Percentiles rank a stretch among this genome's conserved stretches.
These are phyloP conservation scores for Russula foetens DNA, from an alignment of 768 basidiomycete species.

Conservation along the genomic window DNA sequence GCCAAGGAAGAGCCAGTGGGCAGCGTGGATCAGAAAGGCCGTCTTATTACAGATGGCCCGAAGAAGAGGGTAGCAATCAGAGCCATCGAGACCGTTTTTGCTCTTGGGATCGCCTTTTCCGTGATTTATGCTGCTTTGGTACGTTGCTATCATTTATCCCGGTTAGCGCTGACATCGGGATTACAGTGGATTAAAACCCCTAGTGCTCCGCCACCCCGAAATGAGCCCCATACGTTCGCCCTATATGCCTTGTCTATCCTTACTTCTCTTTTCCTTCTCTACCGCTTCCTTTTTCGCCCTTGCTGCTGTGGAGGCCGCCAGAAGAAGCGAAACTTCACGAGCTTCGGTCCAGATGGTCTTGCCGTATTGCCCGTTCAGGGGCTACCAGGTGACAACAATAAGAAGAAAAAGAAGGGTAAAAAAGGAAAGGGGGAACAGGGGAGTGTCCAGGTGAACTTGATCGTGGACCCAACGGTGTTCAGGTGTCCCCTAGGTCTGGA, in stretches of 20 bases:
- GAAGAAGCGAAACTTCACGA: slow-evolving; percentile 23
- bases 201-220: slow-evolving; percentile 45
- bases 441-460: slow-evolving; percentile 65
- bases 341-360: slow-evolving; percentile 33
- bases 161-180: background rate
- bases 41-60: slow-evolving; percentile 55
- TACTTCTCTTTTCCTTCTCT: slow-evolving; percentile 43
- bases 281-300: slow-evolving; percentile 50
- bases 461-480: slow-evolving; percentile 60
- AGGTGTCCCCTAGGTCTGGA: slow-evolving; percentile 24
- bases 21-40: slow-evolving; percentile 48
- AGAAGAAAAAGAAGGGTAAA: slow-evolving; percentile 35
- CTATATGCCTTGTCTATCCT: slow-evolving; percentile 51
- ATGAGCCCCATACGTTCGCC: slow-evolving; percentile 44
- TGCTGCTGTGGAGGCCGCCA: slow-evolving; percentile 41
- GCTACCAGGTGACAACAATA: slow-evolving; percentile 37
- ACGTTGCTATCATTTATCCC: slow-evolving; percentile 19
- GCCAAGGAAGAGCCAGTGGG: slow-evolving; percentile 44
- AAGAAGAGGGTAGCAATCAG: slow-evolving; percentile 46
- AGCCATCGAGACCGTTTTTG: slow-evolving; percentile 40
- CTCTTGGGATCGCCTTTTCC: slow-evolving; percentile 44
- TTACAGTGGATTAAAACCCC: slow-evolving; percentile 47
- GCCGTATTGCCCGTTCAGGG: slow-evolving; percentile 59
- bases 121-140: slow-evolving; percentile 59
- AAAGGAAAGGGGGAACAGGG: slow-evolving; percentile 28